These are phyloP conservation scores for Leptographium wingfieldii DNA, from an alignment of 2,329 filamentous ascomycete species.

Conservation along the genomic window DNA sequence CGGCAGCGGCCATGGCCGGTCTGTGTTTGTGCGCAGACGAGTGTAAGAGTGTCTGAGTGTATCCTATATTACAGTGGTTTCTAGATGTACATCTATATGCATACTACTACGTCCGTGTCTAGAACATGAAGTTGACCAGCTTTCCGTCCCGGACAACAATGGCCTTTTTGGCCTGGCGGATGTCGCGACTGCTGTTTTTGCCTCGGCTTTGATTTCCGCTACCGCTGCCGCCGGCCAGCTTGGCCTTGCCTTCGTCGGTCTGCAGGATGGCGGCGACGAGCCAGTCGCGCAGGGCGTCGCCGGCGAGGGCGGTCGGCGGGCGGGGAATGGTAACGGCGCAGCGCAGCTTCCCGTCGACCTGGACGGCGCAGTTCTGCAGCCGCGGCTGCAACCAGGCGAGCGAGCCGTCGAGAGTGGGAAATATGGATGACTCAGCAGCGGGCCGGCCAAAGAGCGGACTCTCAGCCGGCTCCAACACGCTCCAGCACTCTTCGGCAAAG, in stretches of 20 bases:
- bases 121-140: constrained; percentile 62
- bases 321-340: constrained; percentile 53
- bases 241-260: constrained; percentile 46
- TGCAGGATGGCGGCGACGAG: constrained; percentile 48
- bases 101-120: background rate
- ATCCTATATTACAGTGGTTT: background rate
- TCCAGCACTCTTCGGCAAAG: constrained; percentile 72
- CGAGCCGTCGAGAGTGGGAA: constrained; percentile 45
- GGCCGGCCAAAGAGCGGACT: constrained; percentile 1
- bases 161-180: constrained; percentile 45
- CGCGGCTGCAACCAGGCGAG: constrained; percentile 35
- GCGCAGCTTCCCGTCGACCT: constrained; percentile 68
- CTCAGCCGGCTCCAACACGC: constrained; percentile 32
- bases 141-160: constrained; percentile 55
- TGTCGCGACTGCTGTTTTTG: constrained; percentile 15
- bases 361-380: constrained; percentile 50
- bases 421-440: constrained; percentile 20
- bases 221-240: constrained; percentile 36
- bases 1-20: constrained; percentile 36
- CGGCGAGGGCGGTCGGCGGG: constrained; percentile 29
- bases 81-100: background rate
- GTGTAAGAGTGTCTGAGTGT: background rate
- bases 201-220: constrained; percentile 12
- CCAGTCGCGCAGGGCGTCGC: constrained; percentile 42
- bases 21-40: constrained; percentile 22